Evolutionary conservation across 805 yeast species (phyloP).

Genomic region (Cyberlindnera meyerae): DNA sequence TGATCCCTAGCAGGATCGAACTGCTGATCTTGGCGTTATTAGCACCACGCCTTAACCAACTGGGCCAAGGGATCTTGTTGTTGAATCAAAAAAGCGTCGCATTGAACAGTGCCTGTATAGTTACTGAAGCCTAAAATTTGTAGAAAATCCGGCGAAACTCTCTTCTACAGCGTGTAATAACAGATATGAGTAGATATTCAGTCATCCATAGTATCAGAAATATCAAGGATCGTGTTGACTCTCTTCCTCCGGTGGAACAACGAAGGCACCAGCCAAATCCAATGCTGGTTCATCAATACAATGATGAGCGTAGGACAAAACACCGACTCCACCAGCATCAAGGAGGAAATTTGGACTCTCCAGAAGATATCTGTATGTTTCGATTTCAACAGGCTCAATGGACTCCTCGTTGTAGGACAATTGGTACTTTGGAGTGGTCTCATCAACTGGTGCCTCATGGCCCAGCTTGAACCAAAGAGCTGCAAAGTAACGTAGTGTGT

Average conservation of each 20-base stretch:
- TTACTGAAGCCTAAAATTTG: no score
- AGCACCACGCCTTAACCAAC: constrained; percentile 60
- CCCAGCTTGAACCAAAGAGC: constrained; percentile 70
- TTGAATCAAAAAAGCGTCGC: no score
- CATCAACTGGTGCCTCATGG: constrained; percentile 17
- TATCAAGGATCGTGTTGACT: constrained; percentile 12
- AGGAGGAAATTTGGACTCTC: constrained; percentile 75
- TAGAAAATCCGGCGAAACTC: no score
- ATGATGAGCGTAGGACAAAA: constrained; percentile 83
- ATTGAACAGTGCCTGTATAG: no score
- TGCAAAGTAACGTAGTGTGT: constrained; percentile 82
- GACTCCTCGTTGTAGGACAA: constrained; percentile 24
- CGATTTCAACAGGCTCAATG: constrained; percentile 30
- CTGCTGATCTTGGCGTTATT: constrained; percentile 65
- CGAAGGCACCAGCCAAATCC: constrained; percentile 76
- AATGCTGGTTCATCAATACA: constrained; percentile 84
- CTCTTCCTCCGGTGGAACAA: constrained; percentile 62
- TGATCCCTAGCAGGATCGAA: constrained; percentile 88
- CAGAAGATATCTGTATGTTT: constrained; percentile 31
- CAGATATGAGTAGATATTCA: no score
- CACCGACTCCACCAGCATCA: constrained; percentile 96
- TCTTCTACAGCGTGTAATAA: no score
- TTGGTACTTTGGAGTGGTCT: constrained; percentile 13
- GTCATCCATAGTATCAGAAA: no score
- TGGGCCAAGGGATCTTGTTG: constrained; percentile 48